Base-by-base conservation (phyloP, 225 moss, liverwort and hornwort genomes). In the Pleurozium schreberi region DNA sequence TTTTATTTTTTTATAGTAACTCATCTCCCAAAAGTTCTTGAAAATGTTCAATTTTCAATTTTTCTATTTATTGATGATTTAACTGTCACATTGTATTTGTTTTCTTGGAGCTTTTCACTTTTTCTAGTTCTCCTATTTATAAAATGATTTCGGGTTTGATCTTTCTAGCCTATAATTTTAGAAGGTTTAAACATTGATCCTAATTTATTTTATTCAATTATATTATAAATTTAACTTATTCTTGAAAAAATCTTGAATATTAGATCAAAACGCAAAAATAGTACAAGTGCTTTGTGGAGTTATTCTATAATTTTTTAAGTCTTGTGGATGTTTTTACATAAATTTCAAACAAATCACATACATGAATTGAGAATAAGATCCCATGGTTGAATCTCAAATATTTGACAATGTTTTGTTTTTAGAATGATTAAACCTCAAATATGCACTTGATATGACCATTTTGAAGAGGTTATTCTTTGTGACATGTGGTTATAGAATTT, bases 391-490 rank as follows among this genome's bases (percentile, higher is more conserved):
- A 15, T 33, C 7, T 31, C 6, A 73, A 49, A 75, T 75, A 49
- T 75, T 49, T 49, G 31, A 8, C 3, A 34, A 20, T 75, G 31
- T 33, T 75, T 49, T 75, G 6, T 7, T 33, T 50, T 75, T 33
- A 4, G 3, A 0, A 21, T 21, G 3, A 45, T 49, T 50, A 3
- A 7, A 50, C 6, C 1, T 33, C 0, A 4, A 1, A 75, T 33
- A n/a, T 49, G 49, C 12, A 75, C 4, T 50, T 49, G 18, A 47
- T 49, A 49, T 49, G 49, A 49, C 19, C 7, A 33, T 49, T 75
- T 50, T 1, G 6, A 28, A 50, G 4, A 3, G 0, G 0, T 7
- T n/a, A n/a, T 12, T 31, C 19, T 4, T 11, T 12, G 4, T 7
- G 4, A 47, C 31, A 5, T 5, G 18, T 0, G 2, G 10, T 8